Evolutionary conservation across 1,284 basidiomycete genomes (phyloP).

Genomic region (Lentinus polychrous): DNA sequence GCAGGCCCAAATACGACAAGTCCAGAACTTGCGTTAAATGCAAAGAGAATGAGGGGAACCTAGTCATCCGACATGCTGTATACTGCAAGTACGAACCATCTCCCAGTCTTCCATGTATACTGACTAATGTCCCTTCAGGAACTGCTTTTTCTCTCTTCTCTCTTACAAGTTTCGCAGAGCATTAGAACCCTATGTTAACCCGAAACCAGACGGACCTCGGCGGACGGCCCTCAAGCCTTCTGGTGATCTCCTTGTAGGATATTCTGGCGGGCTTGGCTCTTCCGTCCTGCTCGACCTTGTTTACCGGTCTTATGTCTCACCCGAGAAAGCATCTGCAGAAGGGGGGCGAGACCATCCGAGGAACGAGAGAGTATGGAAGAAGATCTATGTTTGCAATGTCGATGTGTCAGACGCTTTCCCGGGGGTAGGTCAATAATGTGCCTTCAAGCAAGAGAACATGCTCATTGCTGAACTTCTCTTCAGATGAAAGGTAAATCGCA

Average conservation of each 20-base stretch:
- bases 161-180: conserved; percentile 56
- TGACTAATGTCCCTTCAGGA: too few relatives aligned
- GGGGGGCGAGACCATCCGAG: conserved; percentile 64
- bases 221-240: conserved; percentile 52
- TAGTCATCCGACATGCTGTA: conserved; percentile 71
- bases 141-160: conserved; percentile 61
- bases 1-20: conserved; percentile 57
- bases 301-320: conserved; percentile 50
- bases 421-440: conserved; percentile 37
- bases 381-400: conserved; percentile 58
- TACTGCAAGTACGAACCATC: conserved; percentile 67
- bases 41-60: conserved; percentile 53
- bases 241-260: conserved; percentile 59
- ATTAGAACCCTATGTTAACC: conserved; percentile 60
- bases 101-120: too few relatives aligned
- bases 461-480: conserved; percentile 2
- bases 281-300: conserved; percentile 67
- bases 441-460: background rate
- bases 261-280: conserved; percentile 72
- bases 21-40: conserved; percentile 64
- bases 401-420: conserved; percentile 58
- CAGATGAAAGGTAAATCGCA: conserved; percentile 52
- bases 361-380: conserved; percentile 55
- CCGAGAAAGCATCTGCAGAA: conserved; percentile 27
- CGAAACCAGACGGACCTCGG: conserved; percentile 38